Evolutionary conservation across 2,329 filamentous ascomycete species (phyloP).

Genomic region (Penicillium sclerotiorum): DNA sequence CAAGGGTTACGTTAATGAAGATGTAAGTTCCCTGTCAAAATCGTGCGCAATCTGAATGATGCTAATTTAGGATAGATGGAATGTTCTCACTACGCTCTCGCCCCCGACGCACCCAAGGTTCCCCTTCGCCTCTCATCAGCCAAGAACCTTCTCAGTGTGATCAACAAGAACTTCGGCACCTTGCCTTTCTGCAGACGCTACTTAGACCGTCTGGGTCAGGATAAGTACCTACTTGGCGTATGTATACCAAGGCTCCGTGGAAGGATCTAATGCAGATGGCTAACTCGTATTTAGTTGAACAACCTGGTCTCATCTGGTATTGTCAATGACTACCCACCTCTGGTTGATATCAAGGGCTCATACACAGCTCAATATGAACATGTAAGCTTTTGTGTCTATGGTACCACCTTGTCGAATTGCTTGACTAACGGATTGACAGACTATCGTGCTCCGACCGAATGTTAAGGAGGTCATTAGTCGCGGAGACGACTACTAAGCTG

Average conservation of each 20-base stretch:
- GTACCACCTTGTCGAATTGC: constrained; percentile 13
- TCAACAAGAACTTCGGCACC: constrained; percentile 96
- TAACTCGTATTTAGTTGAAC: constrained; percentile 66
- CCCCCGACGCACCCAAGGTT: constrained; percentile 71
- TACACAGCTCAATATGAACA: constrained; percentile 96
- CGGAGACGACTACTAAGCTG: constrained; percentile 75
- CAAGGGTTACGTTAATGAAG: constrained; percentile 82
- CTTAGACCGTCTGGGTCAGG: constrained; percentile 87
- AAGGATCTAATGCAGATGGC: constrained; percentile 7
- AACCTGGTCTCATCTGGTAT: constrained; percentile 80
- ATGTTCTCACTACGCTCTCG: constrained; percentile 83
- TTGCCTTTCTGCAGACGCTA: constrained; percentile 89
- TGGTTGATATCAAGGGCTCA: constrained; percentile 89
- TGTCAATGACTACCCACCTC: constrained; percentile 85
- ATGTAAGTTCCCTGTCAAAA: constrained; percentile 58
- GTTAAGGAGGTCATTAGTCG: constrained; percentile 87
- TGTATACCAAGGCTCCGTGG: constrained; percentile 33
- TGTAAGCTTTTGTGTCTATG: constrained; percentile 58
- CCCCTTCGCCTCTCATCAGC: constrained; percentile 78
- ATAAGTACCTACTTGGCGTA: constrained; percentile 90
- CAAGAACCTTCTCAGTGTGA: constrained; percentile 80
- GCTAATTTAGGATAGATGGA: constrained; percentile 58
- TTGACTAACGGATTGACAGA: constrained; percentile 49
- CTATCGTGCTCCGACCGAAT: constrained; percentile 73
- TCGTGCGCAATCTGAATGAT: not conserved